These are phyloP conservation scores for Babesia bigemina DNA, from an alignment of 169 alveolate genomes.

Conservation along the genomic window DNA sequence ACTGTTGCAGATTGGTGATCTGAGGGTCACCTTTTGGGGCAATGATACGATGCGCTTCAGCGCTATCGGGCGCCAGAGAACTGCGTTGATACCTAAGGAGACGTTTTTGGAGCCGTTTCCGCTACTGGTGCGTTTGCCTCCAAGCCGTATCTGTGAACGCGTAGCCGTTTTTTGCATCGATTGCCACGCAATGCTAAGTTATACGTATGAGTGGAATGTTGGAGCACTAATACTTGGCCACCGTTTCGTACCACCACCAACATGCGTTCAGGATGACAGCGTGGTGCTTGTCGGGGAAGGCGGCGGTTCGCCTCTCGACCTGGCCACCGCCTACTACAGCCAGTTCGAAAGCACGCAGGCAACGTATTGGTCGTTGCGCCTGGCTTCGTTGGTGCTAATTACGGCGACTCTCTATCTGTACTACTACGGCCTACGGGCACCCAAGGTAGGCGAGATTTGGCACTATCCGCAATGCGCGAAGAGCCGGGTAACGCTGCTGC, in stretches of 20 bases:
- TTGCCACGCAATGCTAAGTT: not conserved
- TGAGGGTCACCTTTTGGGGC: constrained; percentile 68
- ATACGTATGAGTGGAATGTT: not conserved
- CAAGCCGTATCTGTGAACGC: constrained; percentile 1
- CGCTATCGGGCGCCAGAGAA: constrained; percentile 53
- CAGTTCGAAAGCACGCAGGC: constrained; percentile 38
- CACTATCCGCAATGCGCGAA: not conserved
- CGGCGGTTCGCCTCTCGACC: constrained; percentile 15
- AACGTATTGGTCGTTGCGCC: constrained; percentile 30
- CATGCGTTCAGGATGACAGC: constrained; percentile 18
- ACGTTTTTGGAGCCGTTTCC: constrained; percentile 43
- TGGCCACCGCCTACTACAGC: constrained; percentile 20
- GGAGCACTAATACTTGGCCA: no score
- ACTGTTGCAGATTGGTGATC: constrained; percentile 55
- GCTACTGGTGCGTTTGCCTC: constrained; percentile 38
- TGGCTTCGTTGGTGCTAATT: constrained; percentile 12
- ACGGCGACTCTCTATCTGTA: constrained; percentile 17
- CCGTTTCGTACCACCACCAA: no score
- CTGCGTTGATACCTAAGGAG: constrained; percentile 43
- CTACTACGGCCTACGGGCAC: constrained; percentile 37
- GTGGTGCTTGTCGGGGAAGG: constrained; percentile 58
- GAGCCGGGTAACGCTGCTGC: constrained; percentile 34
- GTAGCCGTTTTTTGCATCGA: not conserved
- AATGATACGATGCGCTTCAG: constrained; percentile 36
- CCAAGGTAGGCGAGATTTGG: constrained; percentile 13